Evolutionary conservation across 1,284 basidiomycete genomes (phyloP), one percentile per base, ranked within the genome.

Genomic region (Crepidotus sp.): DNA sequence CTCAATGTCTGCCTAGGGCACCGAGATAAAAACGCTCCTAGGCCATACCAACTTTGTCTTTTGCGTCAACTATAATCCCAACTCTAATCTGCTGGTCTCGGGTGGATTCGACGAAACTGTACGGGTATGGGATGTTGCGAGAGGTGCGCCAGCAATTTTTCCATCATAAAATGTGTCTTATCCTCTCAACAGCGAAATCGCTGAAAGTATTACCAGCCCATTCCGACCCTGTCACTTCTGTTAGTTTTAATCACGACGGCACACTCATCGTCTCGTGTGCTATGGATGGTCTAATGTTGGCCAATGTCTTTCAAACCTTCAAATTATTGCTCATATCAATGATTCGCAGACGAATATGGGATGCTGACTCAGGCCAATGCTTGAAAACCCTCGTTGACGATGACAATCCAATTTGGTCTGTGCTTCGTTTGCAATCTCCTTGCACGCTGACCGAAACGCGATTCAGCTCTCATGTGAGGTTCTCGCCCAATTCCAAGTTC

Each of bases 91-190:
- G 25, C 68, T 98, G 26, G 94, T 87, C 9, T 94, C 89, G 18
- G 95, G 94, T 11, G 84, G 86, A 1, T 95, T 90, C 56, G 95
- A 98, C 56, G 95, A 98, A 68, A 91, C 88, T 8, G 88, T 97
- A 6, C 77, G 91, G 30, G 73, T 98, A 3, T 98, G 95, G 95
- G 93, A 98, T 59, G 81, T 95, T n/a, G 78, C 83, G 24, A 71
- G 81, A 74, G 89, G 88, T 87, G 51, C n/a, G 66, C 48, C 17
- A 2, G 36, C 14, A 36, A 30, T 7, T 6, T 29, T 22, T 9
- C 45, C 30, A 18, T 29, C 15, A 8, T n/a, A 4, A 15, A 30
- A 4, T 22, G 24, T 6, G 19, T 42, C 42, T 48, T 32, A 31
- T 40, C 30, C 31, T 18, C 36, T 27, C 14, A 13, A 24, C 57